Percentiles rank a stretch among this genome's conserved stretches.
These are phyloP conservation scores for Podospora pseudoanserina DNA, from an alignment of 495 filamentous ascomycete genomes.

Conservation along the genomic window DNA sequence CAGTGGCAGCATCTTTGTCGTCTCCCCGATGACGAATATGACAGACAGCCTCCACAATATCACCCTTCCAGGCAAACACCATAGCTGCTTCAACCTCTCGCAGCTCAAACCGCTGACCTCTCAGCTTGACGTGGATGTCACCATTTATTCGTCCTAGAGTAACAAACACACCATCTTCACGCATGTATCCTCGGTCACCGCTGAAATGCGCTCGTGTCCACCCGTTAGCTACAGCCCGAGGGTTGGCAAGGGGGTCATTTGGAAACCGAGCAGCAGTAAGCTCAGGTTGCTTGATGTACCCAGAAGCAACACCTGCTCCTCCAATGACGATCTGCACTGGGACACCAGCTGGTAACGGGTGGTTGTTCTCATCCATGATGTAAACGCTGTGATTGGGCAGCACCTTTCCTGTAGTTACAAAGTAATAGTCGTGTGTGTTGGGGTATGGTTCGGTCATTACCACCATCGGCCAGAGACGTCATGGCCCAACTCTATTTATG, in stretches of 20 bases:
- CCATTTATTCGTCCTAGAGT: constrained; percentile 38
- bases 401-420: not conserved
- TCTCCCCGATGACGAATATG: constrained; percentile 11
- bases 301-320: constrained; percentile 38
- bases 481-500: too few relatives aligned
- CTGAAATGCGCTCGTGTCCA: constrained; percentile 25
- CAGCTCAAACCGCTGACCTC: constrained; percentile 46
- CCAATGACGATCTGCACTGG: constrained; percentile 44
- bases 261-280: constrained; percentile 23
- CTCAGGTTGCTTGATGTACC: constrained; percentile 38
- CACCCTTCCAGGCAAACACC: constrained; percentile 13
- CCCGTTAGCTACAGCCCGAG: constrained; percentile 8
- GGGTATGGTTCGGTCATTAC: too few relatives aligned
- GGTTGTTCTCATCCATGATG: constrained; percentile 40
- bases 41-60: constrained; percentile 11
- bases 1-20: constrained; percentile 11
- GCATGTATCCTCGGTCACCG: constrained; percentile 23
- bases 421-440: too few relatives aligned
- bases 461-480: too few relatives aligned
- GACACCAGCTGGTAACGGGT: constrained; percentile 37
- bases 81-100: constrained; percentile 35
- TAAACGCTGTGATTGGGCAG: constrained; percentile 43
- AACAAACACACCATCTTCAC: constrained; percentile 32
- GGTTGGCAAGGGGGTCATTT: constrained; percentile 4
- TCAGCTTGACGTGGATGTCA: constrained; percentile 46